Base-by-base conservation (phyloP, 1,284 basidiomycete species). In the Cryptococcus sp. region DNA sequence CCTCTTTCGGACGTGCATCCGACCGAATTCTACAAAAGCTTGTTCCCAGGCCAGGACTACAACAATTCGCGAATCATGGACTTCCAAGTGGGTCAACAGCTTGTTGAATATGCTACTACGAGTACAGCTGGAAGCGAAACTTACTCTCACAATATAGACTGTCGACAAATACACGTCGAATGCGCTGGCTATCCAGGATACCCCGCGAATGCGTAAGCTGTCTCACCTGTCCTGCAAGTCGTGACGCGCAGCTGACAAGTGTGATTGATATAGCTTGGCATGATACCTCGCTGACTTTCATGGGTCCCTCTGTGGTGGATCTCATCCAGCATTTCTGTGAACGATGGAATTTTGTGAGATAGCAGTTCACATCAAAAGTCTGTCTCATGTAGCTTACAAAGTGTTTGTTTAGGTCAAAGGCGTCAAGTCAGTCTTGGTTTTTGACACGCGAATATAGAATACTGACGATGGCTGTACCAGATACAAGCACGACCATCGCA, bases 41-140 rank as follows among this genome's bases (percentile, higher is more conserved):
- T 97, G 35, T 97, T 94, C 81, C 90, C 93, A 0, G 94, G 94
- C 2, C 92, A 95, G 60, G 93, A 93, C 73, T 94, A 91, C 78
- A 93, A 94, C 76, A 92, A 94, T 62, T 90, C 68, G 20, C 62
- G 77, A 41, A 72, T 78, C 51, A 77, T 77, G 75, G 75, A 77
- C 59, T 77, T 77, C 64, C 74, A 76, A 54, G 69, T 69, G 15
- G 17, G 61, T 57, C 13, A 13, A 35, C 30, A 35, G 30, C 22
- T 47, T 30, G 39, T 27, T 25, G 6, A 13, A 40, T 23, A 5
- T 17, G 43, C 13, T 10, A 27, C 6, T 39, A 1, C 11, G 35
- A 20, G 3, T 17, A 17, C 40, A 42, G 30, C 30, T 35, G 25
- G 16, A 13, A 3, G 17, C 11, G 19, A 6, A 7, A 22, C 47